Evolutionary conservation across 306 rosid genomes (phyloP).

Genomic region (Ormosia semicastrata): DNA sequence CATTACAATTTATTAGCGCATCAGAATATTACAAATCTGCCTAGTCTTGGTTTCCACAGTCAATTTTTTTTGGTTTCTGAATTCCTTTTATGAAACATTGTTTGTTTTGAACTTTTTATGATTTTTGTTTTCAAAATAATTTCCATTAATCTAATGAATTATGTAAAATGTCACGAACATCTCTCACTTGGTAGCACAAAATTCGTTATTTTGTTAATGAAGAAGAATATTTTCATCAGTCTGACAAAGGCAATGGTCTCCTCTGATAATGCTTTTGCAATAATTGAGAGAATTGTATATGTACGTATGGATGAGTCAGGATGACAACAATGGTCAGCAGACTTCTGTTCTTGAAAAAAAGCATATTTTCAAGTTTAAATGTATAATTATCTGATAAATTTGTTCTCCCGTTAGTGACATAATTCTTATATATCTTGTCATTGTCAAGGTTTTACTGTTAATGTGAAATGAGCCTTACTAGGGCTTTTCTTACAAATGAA

Average conservation of each 20-base stretch:
- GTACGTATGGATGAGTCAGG: too few relatives aligned
- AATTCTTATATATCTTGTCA: neutral
- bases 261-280: too few relatives aligned
- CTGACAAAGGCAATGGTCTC: too few relatives aligned
- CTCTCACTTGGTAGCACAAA: neutral
- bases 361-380: neutral
- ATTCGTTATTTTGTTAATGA: too few relatives aligned
- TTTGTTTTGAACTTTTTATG: neutral
- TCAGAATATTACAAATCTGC: neutral
- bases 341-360: neutral
- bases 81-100: neutral
- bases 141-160: neutral
- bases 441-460: neutral
- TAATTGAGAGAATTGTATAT: too few relatives aligned
- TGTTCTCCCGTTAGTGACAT: neutral
- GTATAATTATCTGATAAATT: neutral
- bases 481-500: conserved; percentile 22
- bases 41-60: neutral
- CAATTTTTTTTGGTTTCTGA: neutral
- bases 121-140: neutral
- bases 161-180: neutral
- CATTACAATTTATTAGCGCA: neutral
- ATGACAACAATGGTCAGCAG: too few relatives aligned
- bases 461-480: conserved; percentile 26
- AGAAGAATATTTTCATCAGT: too few relatives aligned